A percentile compares a stretch with the other conserved stretches of the same genome.
phyloP scores from a whole-genome alignment of 2,329 filamentous ascomycete species.

The Aspergillus pseudotamarii region DNA sequence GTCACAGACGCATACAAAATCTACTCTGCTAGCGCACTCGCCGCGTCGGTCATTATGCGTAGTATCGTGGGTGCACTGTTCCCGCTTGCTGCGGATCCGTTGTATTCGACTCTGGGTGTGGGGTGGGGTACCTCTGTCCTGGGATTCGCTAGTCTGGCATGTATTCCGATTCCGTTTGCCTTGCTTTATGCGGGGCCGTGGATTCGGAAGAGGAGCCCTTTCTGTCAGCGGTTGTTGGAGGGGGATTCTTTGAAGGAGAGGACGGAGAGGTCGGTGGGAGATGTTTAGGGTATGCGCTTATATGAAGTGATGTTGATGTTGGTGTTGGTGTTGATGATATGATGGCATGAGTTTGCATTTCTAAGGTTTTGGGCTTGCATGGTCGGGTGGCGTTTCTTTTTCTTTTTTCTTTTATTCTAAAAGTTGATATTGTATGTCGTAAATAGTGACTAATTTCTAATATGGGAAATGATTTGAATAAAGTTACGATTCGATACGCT shows the following conservation, averaged over 20 bases:
- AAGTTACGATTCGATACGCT: accelerated
- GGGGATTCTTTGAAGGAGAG: constrained; percentile 19
- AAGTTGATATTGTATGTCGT: neutral
- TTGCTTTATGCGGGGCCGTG: constrained; percentile 33
- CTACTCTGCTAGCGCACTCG: constrained; percentile 62
- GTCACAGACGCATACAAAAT: constrained; percentile 69
- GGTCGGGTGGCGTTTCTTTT: neutral
- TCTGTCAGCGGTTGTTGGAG: constrained; percentile 33
- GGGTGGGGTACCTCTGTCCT: constrained; percentile 46
- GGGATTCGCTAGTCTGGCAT: constrained; percentile 42
- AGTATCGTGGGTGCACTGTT: constrained; percentile 58
- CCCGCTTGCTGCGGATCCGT: constrained; percentile 51
- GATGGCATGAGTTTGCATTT: neutral
- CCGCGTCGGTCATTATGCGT: constrained; percentile 54
- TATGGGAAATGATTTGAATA: neutral
- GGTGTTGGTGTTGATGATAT: neutral
- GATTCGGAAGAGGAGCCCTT: constrained; percentile 33
- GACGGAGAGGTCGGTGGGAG: neutral
- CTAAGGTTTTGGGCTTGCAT: neutral
- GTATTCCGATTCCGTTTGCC: constrained; percentile 45
- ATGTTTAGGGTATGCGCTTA: neutral
- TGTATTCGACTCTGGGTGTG: constrained; percentile 43
- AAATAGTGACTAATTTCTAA: neutral
- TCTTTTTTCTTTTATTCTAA: neutral
- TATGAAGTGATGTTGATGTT: neutral